These are phyloP conservation scores for Fusarium sarcochroum DNA, from an alignment of 2,329 filamentous ascomycete genomes.

Conservation along the genomic window DNA sequence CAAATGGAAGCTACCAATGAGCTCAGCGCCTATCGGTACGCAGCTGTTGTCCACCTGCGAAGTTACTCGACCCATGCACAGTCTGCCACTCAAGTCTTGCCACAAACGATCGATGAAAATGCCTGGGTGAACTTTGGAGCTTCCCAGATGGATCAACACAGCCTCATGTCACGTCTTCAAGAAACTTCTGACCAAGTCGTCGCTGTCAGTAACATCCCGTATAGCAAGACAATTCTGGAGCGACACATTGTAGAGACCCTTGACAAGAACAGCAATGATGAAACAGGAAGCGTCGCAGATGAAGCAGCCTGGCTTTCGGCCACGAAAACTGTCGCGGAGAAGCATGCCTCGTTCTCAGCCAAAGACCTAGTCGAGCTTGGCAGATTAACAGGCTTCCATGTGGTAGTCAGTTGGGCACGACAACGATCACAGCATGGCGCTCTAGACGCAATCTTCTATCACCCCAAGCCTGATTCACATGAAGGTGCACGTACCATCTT, in stretches of 20 bases:
- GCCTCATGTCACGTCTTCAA: too few relatives aligned
- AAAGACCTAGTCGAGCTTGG: slow-evolving; percentile 29
- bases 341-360: slow-evolving; percentile 8
- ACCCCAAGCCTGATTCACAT: slow-evolving; percentile 47
- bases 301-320: background rate
- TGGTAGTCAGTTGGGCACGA: slow-evolving; percentile 62
- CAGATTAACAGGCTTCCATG: slow-evolving; percentile 58
- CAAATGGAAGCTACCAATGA: slow-evolving; percentile 49
- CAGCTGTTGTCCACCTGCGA: slow-evolving; percentile 44
- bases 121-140: slow-evolving; percentile 44
- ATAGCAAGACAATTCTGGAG: slow-evolving; percentile 52
- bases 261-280: too few relatives aligned
- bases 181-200: too few relatives aligned
- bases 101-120: background rate
- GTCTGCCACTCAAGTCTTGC: too few relatives aligned
- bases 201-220: slow-evolving; percentile 47
- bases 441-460: slow-evolving; percentile 51
- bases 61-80: slow-evolving; percentile 6
- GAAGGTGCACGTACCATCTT: slow-evolving; percentile 29
- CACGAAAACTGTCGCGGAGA: background rate
- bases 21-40: slow-evolving; percentile 49
- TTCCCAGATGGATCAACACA: background rate
- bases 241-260: slow-evolving; percentile 35
- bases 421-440: slow-evolving; percentile 50
- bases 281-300: too few relatives aligned